Evolutionary conservation across 2,329 filamentous ascomycete species (phyloP).

Genomic region (Lomentospora prolificans): DNA sequence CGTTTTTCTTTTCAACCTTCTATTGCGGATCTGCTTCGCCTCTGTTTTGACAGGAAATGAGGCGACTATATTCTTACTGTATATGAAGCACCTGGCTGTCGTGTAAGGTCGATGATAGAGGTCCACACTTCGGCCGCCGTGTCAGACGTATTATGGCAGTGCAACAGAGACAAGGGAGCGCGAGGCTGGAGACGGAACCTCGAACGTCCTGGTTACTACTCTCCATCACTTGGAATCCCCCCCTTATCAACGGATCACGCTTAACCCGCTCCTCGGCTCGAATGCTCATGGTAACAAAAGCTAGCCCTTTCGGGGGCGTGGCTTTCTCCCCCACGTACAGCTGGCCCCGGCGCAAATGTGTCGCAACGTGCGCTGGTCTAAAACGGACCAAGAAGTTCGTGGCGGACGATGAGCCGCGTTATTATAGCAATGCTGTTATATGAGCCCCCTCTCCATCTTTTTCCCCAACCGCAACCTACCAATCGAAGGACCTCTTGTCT

Average conservation of each 20-base stretch:
- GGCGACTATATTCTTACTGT: not conserved
- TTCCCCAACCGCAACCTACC: not conserved
- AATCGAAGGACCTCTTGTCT: not conserved
- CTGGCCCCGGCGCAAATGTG: not conserved
- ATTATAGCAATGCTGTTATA: not conserved
- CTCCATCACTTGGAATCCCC: not conserved
- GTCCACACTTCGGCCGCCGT: too few species aligned
- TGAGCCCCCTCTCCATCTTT: not conserved
- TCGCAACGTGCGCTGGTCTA: too few species aligned
- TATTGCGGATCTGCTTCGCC: too few species aligned
- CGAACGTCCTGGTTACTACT: not conserved
- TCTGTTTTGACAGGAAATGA: not conserved
- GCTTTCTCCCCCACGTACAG: not conserved
- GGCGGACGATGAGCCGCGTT: not conserved
- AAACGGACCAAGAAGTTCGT: too few species aligned
- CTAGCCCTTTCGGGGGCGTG: too few species aligned
- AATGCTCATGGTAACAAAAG: not conserved
- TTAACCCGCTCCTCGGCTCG: not conserved
- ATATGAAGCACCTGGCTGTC: not conserved
- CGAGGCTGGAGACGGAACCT: not conserved
- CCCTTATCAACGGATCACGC: not conserved
- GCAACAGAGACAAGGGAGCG: too few species aligned
- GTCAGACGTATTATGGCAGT: too few species aligned
- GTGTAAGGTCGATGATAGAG: too few species aligned
- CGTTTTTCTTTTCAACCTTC: too few species aligned